A percentile compares a stretch with the other conserved stretches of the same genome.
phyloP scores from a whole-genome alignment of 495 filamentous ascomycete species.

The Penicillium egyptiacum region DNA sequence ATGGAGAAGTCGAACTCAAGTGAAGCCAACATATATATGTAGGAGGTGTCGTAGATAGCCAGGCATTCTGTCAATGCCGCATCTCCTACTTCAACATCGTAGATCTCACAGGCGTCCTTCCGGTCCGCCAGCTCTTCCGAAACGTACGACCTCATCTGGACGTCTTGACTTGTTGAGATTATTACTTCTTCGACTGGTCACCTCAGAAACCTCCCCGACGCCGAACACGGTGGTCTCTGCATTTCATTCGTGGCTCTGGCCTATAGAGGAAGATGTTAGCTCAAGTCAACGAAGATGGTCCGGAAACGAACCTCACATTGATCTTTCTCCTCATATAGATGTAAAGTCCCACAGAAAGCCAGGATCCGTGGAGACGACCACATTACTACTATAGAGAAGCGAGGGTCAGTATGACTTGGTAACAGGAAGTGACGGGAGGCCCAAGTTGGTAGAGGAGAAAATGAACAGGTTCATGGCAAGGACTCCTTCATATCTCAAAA shows the following conservation, averaged over 20 bases:
- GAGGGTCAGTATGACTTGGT: background rate
- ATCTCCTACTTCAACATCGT: background rate
- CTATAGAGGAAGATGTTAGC: too few species aligned
- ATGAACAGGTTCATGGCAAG: too few species aligned
- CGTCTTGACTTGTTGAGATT: background rate
- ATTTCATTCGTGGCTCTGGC: too few species aligned
- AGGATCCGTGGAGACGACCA: too few species aligned
- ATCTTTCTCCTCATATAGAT: background rate
- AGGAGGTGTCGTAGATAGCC: background rate
- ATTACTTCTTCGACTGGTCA: too few species aligned
- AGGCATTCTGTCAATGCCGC: background rate
- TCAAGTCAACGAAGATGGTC: too few species aligned
- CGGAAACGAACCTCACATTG: too few species aligned
- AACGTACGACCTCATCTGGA: background rate
- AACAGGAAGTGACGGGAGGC: too few species aligned
- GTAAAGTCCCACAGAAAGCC: background rate
- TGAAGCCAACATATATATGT: background rate
- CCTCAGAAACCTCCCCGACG: too few species aligned
- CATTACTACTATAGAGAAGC: background rate
- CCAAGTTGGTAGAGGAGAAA: too few species aligned
- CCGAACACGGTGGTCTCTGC: too few species aligned
- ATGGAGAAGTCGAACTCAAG: background rate
- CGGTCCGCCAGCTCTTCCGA: background rate
- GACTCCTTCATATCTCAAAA: too few species aligned
- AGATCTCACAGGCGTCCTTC: background rate